Evolutionary conservation across 345 rosid genomes (phyloP).

Genomic region (Bruguiera gymnorhiza): DNA sequence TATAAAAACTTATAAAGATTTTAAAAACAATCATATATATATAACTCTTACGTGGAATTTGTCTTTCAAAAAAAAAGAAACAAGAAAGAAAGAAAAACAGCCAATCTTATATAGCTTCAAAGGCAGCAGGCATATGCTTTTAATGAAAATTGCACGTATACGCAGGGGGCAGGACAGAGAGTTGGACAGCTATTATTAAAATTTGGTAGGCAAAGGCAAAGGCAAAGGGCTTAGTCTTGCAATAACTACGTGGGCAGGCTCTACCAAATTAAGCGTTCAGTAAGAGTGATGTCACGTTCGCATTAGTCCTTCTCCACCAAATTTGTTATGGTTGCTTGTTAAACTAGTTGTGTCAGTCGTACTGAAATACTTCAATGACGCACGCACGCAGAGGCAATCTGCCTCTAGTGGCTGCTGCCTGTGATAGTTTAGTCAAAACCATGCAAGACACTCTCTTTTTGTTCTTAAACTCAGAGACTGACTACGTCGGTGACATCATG

Average conservation of each 20-base stretch:
- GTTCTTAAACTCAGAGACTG: background rate
- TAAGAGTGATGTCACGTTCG: constrained; percentile 31
- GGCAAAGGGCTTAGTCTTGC: background rate
- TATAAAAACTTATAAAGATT: too few species aligned
- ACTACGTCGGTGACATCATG: constrained; percentile 23
- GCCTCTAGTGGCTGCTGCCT: too few species aligned
- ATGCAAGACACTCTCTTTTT: constrained; percentile 1
- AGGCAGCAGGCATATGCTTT: too few species aligned
- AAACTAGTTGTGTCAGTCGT: constrained; percentile 24
- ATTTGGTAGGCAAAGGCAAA: background rate
- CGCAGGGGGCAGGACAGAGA: background rate
- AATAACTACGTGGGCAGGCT: constrained; percentile 5
- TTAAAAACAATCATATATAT: too few species aligned
- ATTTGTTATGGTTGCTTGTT: constrained; percentile 25
- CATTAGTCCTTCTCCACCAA: background rate
- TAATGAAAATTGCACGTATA: too few species aligned
- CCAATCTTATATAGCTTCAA: too few species aligned
- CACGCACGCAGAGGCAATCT: background rate
- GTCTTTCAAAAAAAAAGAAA: too few species aligned
- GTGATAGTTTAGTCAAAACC: constrained; percentile 6
- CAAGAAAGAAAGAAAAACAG: too few species aligned
- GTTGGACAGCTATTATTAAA: background rate
- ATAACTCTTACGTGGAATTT: too few species aligned
- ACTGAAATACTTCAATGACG: background rate
- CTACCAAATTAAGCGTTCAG: constrained; percentile 26